A percentile compares a stretch with the other conserved stretches of the same genome.
These are phyloP conservation scores for Ustulina deusta DNA, from an alignment of 2,329 filamentous ascomycete genomes.

Conservation along the genomic window DNA sequence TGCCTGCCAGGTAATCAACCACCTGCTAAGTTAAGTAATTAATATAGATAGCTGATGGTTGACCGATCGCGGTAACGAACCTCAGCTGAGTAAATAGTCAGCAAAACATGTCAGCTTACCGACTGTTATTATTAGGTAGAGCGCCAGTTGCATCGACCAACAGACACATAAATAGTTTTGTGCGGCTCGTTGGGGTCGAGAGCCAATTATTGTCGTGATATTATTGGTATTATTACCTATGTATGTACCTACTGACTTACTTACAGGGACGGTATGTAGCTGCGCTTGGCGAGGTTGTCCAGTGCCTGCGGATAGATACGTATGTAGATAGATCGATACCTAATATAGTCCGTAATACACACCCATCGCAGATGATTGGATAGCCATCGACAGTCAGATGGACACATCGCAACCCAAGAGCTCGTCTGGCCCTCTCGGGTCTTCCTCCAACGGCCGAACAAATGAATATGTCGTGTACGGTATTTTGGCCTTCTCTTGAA, in stretches of 20 bases:
- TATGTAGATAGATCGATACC: too few species aligned
- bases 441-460: too few species aligned
- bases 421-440: too few species aligned
- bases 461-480: too few species aligned
- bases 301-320: too few species aligned
- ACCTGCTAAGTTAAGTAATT: conserved; percentile 31
- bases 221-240: neutral
- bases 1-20: conserved; percentile 6
- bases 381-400: too few species aligned
- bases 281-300: too few species aligned
- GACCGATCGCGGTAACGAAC: conserved; percentile 5
- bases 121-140: conserved; percentile 5
- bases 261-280: neutral
- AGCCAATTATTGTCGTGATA: neutral
- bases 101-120: conserved; percentile 20
- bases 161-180: conserved; percentile 13
- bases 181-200: conserved; percentile 21
- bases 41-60: conserved; percentile 8
- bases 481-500: too few species aligned
- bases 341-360: too few species aligned
- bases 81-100: conserved; percentile 12
- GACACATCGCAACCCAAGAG: too few species aligned
- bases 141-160: neutral
- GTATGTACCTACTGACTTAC: neutral
- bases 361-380: too few species aligned